Conservation (phyloP, 2,329 filamentous ascomycete species). For the Ceratocystis harringtonii region DNA sequence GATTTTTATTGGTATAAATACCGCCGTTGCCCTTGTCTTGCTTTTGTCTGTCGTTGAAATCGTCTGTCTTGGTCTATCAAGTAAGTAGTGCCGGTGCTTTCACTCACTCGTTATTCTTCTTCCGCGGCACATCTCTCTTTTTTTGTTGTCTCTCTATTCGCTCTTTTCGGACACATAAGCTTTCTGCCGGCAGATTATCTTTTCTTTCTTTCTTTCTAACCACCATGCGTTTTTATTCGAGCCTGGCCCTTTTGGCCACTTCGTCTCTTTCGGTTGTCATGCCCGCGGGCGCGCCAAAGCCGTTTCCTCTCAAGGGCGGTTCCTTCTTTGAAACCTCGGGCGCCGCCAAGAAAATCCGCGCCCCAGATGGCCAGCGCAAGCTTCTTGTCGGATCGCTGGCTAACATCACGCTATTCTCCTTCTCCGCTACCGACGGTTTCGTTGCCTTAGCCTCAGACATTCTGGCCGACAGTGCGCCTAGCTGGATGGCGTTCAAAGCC, state of each 20-base stretch:
- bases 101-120: neutral
- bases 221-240: neutral
- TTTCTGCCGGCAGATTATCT: neutral
- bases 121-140: neutral
- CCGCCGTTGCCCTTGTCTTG: too few species aligned
- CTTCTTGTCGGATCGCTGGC: conserved; percentile 30
- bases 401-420: conserved; percentile 29
- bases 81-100: neutral
- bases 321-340: conserved; percentile 3
- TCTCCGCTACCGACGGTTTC: conserved; percentile 22
- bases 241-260: neutral
- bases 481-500: conserved; percentile 32
- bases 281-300: neutral
- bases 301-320: neutral
- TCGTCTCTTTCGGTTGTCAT: neutral
- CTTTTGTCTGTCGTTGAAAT: neutral
- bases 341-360: conserved; percentile 1
- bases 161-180: neutral
- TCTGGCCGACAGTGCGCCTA: conserved; percentile 25
- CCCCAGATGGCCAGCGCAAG: conserved; percentile 18
- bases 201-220: neutral
- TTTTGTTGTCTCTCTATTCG: neutral
- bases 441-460: conserved; percentile 26
- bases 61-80: neutral
- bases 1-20: too few species aligned